These are phyloP conservation scores for Maudiozyma serrabonitensis DNA, from an alignment of 805 yeast genomes.

Conservation along the genomic window DNA sequence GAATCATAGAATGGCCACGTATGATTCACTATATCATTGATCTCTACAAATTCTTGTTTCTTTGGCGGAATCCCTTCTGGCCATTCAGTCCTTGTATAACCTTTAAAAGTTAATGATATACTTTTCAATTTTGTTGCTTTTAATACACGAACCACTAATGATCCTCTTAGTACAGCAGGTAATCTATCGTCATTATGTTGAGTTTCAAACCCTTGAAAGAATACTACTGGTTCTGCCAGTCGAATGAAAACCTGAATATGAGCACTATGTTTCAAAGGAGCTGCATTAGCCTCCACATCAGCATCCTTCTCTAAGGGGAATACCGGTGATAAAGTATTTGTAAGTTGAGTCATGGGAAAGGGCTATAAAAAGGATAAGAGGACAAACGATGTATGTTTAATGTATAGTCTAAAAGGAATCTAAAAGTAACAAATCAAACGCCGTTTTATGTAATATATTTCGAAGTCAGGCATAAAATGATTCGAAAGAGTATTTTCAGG, in stretches of 20 bases:
- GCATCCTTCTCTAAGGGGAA: slow-evolving; percentile 46
- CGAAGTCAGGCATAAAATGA: too few relatives aligned
- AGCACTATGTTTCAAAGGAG: slow-evolving; percentile 51
- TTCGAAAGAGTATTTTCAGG: too few relatives aligned
- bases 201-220: slow-evolving; percentile 70
- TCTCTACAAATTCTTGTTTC: slow-evolving; percentile 54
- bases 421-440: too few relatives aligned
- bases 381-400: too few relatives aligned
- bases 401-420: too few relatives aligned
- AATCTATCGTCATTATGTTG: slow-evolving; percentile 56
- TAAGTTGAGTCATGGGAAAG: slow-evolving; percentile 4
- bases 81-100: slow-evolving; percentile 79
- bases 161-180: slow-evolving; percentile 76
- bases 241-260: slow-evolving; percentile 63
- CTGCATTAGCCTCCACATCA: slow-evolving; percentile 29
- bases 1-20: slow-evolving; percentile 79
- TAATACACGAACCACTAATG: slow-evolving; percentile 55
- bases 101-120: slow-evolving; percentile 53
- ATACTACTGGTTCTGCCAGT: slow-evolving; percentile 71
- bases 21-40: slow-evolving; percentile 59
- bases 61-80: slow-evolving; percentile 97
- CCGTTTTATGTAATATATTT: too few relatives aligned
- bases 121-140: slow-evolving; percentile 65
- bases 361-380: too few relatives aligned
- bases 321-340: slow-evolving; percentile 34